Evolutionary conservation across 495 filamentous ascomycete genomes (phyloP), one percentile per base, ranked within the genome.

Genomic region (Penicillium angulare): DNA sequence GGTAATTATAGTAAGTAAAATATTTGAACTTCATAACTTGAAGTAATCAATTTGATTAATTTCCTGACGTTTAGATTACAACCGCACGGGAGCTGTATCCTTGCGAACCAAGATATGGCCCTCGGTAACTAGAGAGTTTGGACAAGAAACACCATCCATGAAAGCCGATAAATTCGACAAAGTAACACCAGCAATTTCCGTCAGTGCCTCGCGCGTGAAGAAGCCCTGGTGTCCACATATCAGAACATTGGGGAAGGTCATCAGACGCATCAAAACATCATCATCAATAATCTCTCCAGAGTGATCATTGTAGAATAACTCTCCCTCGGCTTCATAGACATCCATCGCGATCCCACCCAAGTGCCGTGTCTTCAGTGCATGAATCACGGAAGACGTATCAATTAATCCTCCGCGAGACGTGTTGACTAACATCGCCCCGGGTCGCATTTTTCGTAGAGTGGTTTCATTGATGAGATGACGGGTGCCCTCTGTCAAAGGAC

Each of bases 251-350:
- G 79, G 85, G 54, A 88, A 88, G 1, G 85, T 86, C 63, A 84
- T 79, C 49, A 88, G 58, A n/a, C 85, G 78, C 76, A 79, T 81
- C 27, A 88, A 60, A 39, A 80, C 75, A 57, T 88, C 85, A 55
- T 88, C 85, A 33, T 86, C 69, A 57, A 88, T 86, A 54, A 88
- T 85, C 49, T 85, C 80, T 8, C 73, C 75, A 12, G 79, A 84
- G 49, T 84, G 82, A 51, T 88, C 84, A 44, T 79, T 74, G 53
- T 86, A 88, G 59, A 88, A 88, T 20, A 69, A 79, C 63, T 45
- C 74, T 44, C 52, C 74, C 59, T 96, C 91, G 0, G 89, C 89
- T 47, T 93, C 89, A 29, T 90, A 88, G 0, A 95, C 91, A 69
- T 96, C 91, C 33, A 95, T 64, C 36, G 88, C 88, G 8, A 90